Base-by-base conservation (phyloP, 345 rosid genomes). In the Aquilaria malaccensis region DNA sequence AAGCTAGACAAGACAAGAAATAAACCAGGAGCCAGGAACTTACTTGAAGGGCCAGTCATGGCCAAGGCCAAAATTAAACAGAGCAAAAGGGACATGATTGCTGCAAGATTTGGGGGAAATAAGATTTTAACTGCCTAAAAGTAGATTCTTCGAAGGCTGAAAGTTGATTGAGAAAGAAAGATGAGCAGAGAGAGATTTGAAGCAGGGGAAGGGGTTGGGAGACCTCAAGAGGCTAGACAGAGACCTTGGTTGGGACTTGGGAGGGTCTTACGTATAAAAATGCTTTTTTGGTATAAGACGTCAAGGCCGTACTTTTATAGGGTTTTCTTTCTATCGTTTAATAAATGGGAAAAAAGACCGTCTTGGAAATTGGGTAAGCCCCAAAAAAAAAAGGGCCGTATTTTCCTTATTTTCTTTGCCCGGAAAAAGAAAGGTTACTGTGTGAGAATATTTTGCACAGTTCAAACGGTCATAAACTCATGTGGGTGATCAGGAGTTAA, bases 21-120 rank as follows among this genome's bases (percentile, higher is more conserved):
- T 55, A 37, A 37, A 22, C 22, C 22, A 22, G 22, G 22, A 45
- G 11, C 41, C 33, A 67, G 62, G 9, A 58, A 62, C 91, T 85
- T 76, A 89, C 98, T 80, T 80, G 96, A 82, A 74, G 66, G 76
- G 61, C 81, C 89, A 43, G 74, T 14, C 58, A 79, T 64, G 73
- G 88, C 77, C 66, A 75, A 61, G 69, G 87, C 55, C 54, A 89
- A 75, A 73, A 81, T 61, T 45, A 84, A 60, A 59, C 61, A 71
- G 59, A 81, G 61, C 55, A 82, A 65, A 69, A 69, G 52, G 58
- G 84, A 79, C 98, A 92, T 92, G 73, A 65, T 63, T 66, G 66
- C 63, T 55, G 61, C 63, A 67, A 72, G 71, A 55, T 50, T 54
- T 13, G 48, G 37, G 43, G 43, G 43, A 37, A 37, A 3, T 37